These are phyloP conservation scores for Eucalyptus paniculata DNA, from an alignment of 345 rosid species.

Conservation along the genomic window DNA sequence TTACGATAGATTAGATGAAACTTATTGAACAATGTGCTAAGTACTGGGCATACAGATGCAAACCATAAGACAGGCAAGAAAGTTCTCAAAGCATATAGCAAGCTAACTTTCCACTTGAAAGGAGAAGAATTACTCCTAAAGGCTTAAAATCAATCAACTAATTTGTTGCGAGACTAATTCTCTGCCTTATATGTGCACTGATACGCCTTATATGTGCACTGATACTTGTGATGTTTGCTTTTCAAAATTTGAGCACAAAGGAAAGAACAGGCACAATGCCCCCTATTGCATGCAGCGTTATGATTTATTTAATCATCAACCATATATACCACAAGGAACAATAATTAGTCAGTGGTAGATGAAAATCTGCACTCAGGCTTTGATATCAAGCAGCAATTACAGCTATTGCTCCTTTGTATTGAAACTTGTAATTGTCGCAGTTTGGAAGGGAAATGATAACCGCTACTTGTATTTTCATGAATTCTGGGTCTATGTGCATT, in stretches of 20 bases:
- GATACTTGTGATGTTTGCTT: neutral
- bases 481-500: neutral
- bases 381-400: neutral
- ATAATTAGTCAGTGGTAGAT: neutral
- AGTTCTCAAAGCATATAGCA: neutral
- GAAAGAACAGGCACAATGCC: neutral
- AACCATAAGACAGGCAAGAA: neutral
- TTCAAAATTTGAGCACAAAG: neutral
- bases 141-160: neutral
- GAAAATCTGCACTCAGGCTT: neutral
- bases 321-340: neutral
- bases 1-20: neutral
- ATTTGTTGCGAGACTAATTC: neutral
- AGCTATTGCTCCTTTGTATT: neutral
- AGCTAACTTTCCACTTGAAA: neutral
- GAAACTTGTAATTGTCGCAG: neutral
- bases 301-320: neutral
- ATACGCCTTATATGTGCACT: neutral
- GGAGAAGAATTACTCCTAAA: neutral
- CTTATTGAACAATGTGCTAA: neutral
- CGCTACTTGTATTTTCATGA: neutral
- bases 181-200: neutral
- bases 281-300: neutral
- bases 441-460: neutral
- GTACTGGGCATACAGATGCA: neutral